Evolutionary conservation across 2,329 filamentous ascomycete species (phyloP), one percentile per base, ranked within the genome.

Genomic region (Calonectria montana): DNA sequence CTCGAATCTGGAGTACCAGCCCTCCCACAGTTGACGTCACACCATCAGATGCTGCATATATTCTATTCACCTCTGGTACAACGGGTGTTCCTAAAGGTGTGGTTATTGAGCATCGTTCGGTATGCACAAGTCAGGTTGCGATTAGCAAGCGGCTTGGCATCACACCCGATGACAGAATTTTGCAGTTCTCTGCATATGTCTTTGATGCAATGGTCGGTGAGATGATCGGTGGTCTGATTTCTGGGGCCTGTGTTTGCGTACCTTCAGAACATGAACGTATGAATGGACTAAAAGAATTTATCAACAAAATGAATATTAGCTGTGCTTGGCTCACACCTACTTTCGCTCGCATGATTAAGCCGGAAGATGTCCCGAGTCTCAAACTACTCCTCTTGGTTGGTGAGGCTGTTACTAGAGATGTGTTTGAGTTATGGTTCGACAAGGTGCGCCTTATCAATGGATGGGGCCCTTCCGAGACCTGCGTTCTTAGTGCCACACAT

Each of bases 71-170:
- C 13, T 90, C 88, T 4, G 88, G 88, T 35, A 89, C 86, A 41
- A 90, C 88, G 0, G 88, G 88, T 13, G 82, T 82, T n/a, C 88
- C 88, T 0, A 90, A 90, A 78, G 88, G 88, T 27, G 86, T 89
- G 25, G 82, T 88, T 21, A 50, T 65, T 7, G 27, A 65, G 9
- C 63, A 65, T 23, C 41, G 47, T 4, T 50, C 43, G 15, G 63
- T 53, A 23, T 39, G 27, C 10, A 65, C 63, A 2, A 65, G 63
- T 21, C 63, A 65, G 35, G 18, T 27, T 13, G 63, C 45, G 23
- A 53, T 53, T 29, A 39, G 21, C 10, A 53, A 43, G 18, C 13
- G 27, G 9, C 43, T 65, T 35, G 43, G 43, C 1, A 41, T 65
- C 12, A 50, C 35, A 23, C 45, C 47, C 45, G 55, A n/a, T 70